Conservation (phyloP, 495 filamentous ascomycete species). For the Aspergillus leporis region DNA sequence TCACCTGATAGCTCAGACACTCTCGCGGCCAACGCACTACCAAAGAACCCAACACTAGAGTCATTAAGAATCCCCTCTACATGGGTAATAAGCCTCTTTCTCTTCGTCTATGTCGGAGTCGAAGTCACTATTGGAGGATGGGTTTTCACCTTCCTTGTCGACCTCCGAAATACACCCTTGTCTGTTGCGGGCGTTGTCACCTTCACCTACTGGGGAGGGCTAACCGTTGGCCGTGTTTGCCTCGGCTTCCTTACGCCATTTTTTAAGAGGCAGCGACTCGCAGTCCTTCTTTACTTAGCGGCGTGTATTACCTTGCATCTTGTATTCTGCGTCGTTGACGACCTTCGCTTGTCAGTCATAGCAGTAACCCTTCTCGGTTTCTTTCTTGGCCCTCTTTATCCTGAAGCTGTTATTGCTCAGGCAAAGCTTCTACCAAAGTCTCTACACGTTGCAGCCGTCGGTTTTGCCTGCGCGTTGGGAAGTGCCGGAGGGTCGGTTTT, state of each 20-base stretch:
- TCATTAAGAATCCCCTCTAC: neutral
- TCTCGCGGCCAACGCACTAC: neutral
- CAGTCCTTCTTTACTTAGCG: conserved; percentile 38
- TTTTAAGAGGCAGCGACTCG: conserved; percentile 47
- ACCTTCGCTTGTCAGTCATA: conserved; percentile 67
- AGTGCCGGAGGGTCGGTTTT: conserved; percentile 69
- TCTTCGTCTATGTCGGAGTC: conserved; percentile 74
- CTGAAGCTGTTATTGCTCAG: conserved; percentile 70
- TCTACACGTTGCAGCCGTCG: conserved; percentile 74
- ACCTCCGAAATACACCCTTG: conserved; percentile 47
- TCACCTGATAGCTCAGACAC: too few species aligned
- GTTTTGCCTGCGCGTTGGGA: conserved; percentile 77
- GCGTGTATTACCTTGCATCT: conserved; percentile 53
- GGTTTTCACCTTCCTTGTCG: conserved; percentile 61
- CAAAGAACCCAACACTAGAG: neutral
- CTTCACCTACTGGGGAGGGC: conserved; percentile 61
- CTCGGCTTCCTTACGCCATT: conserved; percentile 58
- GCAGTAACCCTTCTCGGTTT: conserved; percentile 67
- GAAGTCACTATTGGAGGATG: conserved; percentile 75
- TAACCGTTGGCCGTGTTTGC: conserved; percentile 55
- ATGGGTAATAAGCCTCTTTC: conserved; percentile 36
- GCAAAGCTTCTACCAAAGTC: conserved; percentile 73
- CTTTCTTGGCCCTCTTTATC: conserved; percentile 63
- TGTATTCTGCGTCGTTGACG: conserved; percentile 64
- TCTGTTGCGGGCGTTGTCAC: conserved; percentile 58